Base-by-base conservation (phyloP, 345 rosid species). In the Citrus sp. region DNA sequence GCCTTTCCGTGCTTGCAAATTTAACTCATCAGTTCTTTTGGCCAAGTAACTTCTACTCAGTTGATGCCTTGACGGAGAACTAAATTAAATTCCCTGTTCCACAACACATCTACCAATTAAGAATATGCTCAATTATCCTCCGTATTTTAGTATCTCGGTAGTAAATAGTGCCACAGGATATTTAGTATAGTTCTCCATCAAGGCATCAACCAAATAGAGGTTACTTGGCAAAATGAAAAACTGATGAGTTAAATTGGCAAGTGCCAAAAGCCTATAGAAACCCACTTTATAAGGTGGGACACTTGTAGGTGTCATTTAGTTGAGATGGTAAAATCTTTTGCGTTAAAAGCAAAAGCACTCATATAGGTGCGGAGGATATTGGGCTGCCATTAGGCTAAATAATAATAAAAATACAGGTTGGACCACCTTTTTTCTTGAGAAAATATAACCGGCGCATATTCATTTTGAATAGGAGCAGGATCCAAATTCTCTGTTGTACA, bases 361-460 rank as follows among this genome's bases (percentile, higher is more conserved):
- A 3, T 3, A 13, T 46, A 46, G 51, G 14, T 42, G 13, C 14
- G 1, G 10, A 9, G 14, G 14, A 42, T 10, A 42, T 42, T 10
- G 14, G 14, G 49, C 3, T 42, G 49, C 49, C 49, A 10, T 42
- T 42, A 42, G 13, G 49, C 49, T 42, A 9, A 42, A 42, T 42
- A 42, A 42, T 40, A 2, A 40, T 8, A 8, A 40, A 42, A 10
- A 95, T 74, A 95, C 92, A 73, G 91, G 82, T 95, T 94, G 25
- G 98, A 88, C 61, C 91, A 40, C 46, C 46, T 97, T 25, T 98
- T 93, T 85, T 93, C 97, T 77, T 95, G 98, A 80, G 96, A 88
- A 85, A 95, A 92, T 72, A 93, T 87, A 4, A 95, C 97, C 1
- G 95, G 99, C 3, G 97, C 98, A 74, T 94, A 95, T 89, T 94